Conservation (phyloP, 1,284 basidiomycete species). For the Tilletia caries region DNA sequence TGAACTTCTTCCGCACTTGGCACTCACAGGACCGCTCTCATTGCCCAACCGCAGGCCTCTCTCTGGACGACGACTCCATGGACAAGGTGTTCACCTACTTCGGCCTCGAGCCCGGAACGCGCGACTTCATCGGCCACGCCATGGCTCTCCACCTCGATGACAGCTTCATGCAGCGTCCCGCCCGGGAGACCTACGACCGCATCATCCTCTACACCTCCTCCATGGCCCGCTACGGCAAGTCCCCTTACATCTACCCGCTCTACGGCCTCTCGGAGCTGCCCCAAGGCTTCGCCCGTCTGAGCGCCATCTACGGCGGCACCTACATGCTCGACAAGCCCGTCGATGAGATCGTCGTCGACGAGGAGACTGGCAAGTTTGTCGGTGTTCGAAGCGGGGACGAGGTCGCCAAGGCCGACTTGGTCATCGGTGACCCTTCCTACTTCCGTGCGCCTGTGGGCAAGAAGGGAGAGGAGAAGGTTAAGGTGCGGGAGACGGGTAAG, state of each 20-base stretch:
- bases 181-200: conserved; percentile 85
- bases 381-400: conserved; percentile 87
- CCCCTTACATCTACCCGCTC: conserved; percentile 98
- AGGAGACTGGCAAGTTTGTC: conserved; percentile 79
- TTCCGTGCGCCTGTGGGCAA: conserved; percentile 69
- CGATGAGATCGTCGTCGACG: conserved; percentile 78
- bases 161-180: conserved; percentile 81
- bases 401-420: conserved; percentile 93
- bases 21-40: neutral
- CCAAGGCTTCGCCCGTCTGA: conserved; percentile 90
- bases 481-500: conserved; percentile 88
- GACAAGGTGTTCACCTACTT: conserved; percentile 82
- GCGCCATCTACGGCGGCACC: conserved; percentile 97
- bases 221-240: conserved; percentile 99
- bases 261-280: conserved; percentile 99
- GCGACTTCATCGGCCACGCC: conserved; percentile 98
- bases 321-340: conserved; percentile 99
- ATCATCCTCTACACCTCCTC: conserved; percentile 97
- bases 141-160: conserved; percentile 99
- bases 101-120: conserved; percentile 91
- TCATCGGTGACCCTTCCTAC: conserved; percentile 97
- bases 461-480: conserved; percentile 63
- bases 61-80: conserved; percentile 49
- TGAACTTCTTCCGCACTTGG: neutral
- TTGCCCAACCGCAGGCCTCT: conserved; percentile 21